Evolutionary conservation across 257 asterid species (phyloP), one percentile per base, ranked within the genome.

Genomic region (Paraleonurus japonicus): DNA sequence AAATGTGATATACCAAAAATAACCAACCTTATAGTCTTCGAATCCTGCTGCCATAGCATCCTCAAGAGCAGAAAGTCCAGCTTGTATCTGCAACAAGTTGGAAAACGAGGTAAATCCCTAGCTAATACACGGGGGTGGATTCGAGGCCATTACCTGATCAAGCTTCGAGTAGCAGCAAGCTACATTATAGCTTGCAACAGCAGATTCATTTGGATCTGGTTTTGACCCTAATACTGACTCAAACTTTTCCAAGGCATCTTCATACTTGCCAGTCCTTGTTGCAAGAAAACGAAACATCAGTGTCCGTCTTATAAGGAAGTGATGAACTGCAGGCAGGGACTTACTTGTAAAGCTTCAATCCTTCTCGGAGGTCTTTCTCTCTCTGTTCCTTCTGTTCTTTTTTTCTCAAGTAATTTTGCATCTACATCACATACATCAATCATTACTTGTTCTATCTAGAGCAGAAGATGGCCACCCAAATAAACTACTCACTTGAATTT

Each of bases 131-230:
- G 48, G 10, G 51, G 15, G 17, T 0, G 50, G 53, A 45, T 4
- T 15, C 51, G 5, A 9, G 10, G 28, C 12, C 51, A 26, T 47
- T 77, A 90, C 98, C 96, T 81, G 94, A 83, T 89, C 79, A 75
- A 90, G 96, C 85, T 93, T 89, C 10, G 97, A 86, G 82, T 93
- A 93, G 79, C 98, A 90, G 81, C 98, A 93, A 4, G 97, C 96
- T 19, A 90, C 98, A 59, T 93, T 93, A 84, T 93, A 93, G 83
- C 88, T 87, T 23, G 98, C 95, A 26, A 90, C 86, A 5, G 96
- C 81, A 75, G 95, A 79, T 84, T 90, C 98, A 24, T 80, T 69
- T 23, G 82, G 74, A 35, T 86, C 91, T 7, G 98, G 98, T 80
- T 82, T 84, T 67, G 95, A 89, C 74, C 98, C 98, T 74, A 93